Base-by-base conservation (phyloP, 305 asterid genomes). In the Fraxinus floribunda region DNA sequence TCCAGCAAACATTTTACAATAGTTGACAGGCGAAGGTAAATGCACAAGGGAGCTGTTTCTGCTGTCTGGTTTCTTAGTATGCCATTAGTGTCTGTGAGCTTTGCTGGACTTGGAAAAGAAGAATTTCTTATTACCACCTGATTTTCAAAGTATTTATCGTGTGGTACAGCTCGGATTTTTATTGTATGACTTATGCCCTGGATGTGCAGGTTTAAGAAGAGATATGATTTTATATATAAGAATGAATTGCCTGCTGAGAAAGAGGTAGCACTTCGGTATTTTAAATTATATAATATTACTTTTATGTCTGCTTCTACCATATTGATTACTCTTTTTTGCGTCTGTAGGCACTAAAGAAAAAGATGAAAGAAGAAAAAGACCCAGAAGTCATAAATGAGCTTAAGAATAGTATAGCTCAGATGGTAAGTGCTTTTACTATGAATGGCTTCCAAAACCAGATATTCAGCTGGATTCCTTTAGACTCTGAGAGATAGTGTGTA, bases 201-300 rank as follows among this genome's bases (percentile, higher is more conserved):
- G 36, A 74, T 64, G 57, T 83, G 88, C 82, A 93, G 98, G 89
- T 93, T 93, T 89, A 96, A 90, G 92, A 94, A 94, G 92, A 93
- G 97, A 88, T 92, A 91, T 77, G 87, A 88, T 84, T 96, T 96
- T 87, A 88, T 94, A 26, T 94, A 93, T 46, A 93, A 92, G 89
- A 83, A 87, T 44, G 85, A 91, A 35, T 91, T 96, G 85, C 99
- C 98, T 78, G 89, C 92, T 80, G 98, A 94, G 76, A 96, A 90
- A 86, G 92, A 90, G 95, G 97, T 92, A 86, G n/a, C 1, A 4
- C 29, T 71, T 85, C 75, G 74, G 46, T 24, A 18, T 78, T 30
- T 83, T 46, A 75, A 76, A 81, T 81, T 75, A 15, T 39, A 62
- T 76, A 66, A 52, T 32, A 9, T 9, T 24, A 72, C 79, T 80